These are phyloP conservation scores for Dactylonectria estremocensis DNA, from an alignment of 2,329 filamentous ascomycete genomes.

Conservation along the genomic window DNA sequence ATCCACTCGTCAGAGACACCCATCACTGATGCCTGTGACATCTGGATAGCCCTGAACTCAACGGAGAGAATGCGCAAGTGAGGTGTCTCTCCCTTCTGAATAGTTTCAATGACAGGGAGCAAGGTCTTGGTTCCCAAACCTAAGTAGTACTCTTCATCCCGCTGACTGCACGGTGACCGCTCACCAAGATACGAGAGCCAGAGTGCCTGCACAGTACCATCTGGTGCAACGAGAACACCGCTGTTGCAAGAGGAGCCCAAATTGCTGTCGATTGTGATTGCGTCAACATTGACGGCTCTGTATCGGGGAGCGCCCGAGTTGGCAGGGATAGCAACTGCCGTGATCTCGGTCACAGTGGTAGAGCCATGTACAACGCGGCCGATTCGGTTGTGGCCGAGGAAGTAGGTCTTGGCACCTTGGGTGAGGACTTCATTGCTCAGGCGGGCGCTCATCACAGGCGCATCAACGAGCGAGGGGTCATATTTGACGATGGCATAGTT, in stretches of 20 bases:
- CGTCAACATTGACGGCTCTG: slow-evolving; percentile 94
- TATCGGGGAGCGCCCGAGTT: slow-evolving; percentile 94
- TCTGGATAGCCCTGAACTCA: slow-evolving; percentile 94
- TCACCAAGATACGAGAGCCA: slow-evolving; percentile 99
- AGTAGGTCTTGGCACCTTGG: slow-evolving; percentile 94
- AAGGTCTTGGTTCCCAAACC: slow-evolving; percentile 91
- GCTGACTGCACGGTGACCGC: slow-evolving; percentile 81
- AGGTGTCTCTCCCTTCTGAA: slow-evolving; percentile 84
- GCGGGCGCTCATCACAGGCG: slow-evolving; percentile 90
- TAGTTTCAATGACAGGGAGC: slow-evolving; percentile 88
- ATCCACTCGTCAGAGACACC: slow-evolving; percentile 98
- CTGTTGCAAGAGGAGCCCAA: slow-evolving; percentile 93
- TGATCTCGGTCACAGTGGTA: slow-evolving; percentile 96
- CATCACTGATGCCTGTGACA: slow-evolving; percentile 98
- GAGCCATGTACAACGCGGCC: slow-evolving; percentile 93
- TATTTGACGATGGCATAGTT: slow-evolving; percentile 98
- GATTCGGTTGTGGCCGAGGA: slow-evolving; percentile 98
- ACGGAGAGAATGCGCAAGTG: slow-evolving; percentile 92
- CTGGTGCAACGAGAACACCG: slow-evolving; percentile 89
- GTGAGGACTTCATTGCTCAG: slow-evolving; percentile 87
- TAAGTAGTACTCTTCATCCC: slow-evolving; percentile 97
- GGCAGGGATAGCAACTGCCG: slow-evolving; percentile 94
- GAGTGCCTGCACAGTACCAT: slow-evolving; percentile 93
- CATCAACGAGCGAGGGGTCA: slow-evolving; percentile 92
- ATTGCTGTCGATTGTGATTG: slow-evolving; percentile 95